These are phyloP conservation scores for Coniochaeta ligniaria DNA, from an alignment of 2,329 filamentous ascomycete species.

Conservation along the genomic window DNA sequence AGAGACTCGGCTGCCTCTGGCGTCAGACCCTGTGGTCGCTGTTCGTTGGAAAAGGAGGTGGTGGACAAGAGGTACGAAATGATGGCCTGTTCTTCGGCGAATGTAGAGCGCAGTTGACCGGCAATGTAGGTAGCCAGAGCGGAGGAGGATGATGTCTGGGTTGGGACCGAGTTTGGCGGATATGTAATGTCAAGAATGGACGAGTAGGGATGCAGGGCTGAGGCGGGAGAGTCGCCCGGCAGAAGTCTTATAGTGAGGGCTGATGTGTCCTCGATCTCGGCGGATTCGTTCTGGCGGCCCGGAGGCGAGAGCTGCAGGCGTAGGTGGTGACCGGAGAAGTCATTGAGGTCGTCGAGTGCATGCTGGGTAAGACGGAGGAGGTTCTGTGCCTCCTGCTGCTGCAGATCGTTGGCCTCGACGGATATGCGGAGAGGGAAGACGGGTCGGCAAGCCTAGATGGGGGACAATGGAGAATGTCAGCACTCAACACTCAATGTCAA, in stretches of 20 bases:
- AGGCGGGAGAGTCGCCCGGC: constrained; percentile 52
- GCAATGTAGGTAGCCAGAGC: constrained; percentile 72
- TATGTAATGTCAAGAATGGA: constrained; percentile 74
- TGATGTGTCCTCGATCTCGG: constrained; percentile 31
- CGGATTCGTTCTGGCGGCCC: constrained; percentile 8
- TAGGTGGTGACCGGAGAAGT: constrained; percentile 78
- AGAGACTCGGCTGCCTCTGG: constrained; percentile 48
- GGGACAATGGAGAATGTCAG: background rate
- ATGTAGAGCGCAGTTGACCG: constrained; percentile 67
- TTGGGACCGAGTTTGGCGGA: constrained; percentile 59
- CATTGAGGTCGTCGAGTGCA: constrained; percentile 77
- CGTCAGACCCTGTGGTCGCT: constrained; percentile 36
- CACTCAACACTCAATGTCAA: background rate
- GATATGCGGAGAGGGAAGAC: constrained; percentile 82
- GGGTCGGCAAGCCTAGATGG: constrained; percentile 68
- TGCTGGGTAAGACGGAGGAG: constrained; percentile 78
- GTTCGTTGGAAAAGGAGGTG: constrained; percentile 41
- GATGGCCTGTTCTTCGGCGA: constrained; percentile 81
- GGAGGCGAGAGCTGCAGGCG: constrained; percentile 57
- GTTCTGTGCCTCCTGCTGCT: constrained; percentile 60
- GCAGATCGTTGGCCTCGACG: constrained; percentile 61
- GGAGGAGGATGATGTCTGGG: constrained; percentile 62
- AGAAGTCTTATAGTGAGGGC: constrained; percentile 66
- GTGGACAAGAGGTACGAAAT: constrained; percentile 67
- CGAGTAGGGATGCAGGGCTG: constrained; percentile 60